Evolutionary conservation across 2,329 filamentous ascomycete genomes (phyloP).

Genomic region (Epichloe festucae): DNA sequence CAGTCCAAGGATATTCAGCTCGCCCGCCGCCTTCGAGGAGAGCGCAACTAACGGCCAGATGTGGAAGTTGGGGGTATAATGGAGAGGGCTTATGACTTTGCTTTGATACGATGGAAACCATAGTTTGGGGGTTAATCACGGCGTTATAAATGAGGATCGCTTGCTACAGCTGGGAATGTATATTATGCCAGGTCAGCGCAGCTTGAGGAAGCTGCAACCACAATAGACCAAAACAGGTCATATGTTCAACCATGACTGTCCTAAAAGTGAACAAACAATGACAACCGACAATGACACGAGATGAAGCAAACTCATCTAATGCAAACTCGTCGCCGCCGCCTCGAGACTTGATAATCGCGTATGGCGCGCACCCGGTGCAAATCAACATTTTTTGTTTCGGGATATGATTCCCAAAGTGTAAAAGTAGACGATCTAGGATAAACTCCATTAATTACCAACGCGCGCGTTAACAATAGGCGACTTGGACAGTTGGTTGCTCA

Average conservation of each 20-base stretch:
- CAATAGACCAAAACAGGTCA: conserved; percentile 8
- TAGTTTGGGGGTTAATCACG: conserved; percentile 30
- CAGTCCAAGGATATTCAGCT: conserved; percentile 96
- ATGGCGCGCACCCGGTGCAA: too few species aligned
- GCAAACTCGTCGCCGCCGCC: neutral
- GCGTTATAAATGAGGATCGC: conserved; percentile 31
- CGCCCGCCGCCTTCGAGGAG: conserved; percentile 85
- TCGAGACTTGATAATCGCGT: too few species aligned
- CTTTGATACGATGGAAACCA: conserved; percentile 25
- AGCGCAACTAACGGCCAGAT: conserved; percentile 60
- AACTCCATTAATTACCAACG: too few species aligned
- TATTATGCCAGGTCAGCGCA: conserved; percentile 22
- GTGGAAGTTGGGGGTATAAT: neutral
- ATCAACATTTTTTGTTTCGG: too few species aligned
- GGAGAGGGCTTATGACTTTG: conserved; percentile 27
- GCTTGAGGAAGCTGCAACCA: conserved; percentile 10
- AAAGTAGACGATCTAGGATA: too few species aligned
- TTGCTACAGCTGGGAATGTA: conserved; percentile 29
- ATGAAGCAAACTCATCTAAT: too few species aligned
- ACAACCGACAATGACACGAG: too few species aligned
- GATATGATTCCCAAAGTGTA: too few species aligned
- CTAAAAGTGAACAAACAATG: neutral
- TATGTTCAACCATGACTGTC: neutral
- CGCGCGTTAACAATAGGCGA: too few species aligned
- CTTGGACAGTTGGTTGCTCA: too few species aligned